These are phyloP conservation scores for Dalechampia spathulata DNA, from an alignment of 441 rosid genomes.

Conservation along the genomic window DNA sequence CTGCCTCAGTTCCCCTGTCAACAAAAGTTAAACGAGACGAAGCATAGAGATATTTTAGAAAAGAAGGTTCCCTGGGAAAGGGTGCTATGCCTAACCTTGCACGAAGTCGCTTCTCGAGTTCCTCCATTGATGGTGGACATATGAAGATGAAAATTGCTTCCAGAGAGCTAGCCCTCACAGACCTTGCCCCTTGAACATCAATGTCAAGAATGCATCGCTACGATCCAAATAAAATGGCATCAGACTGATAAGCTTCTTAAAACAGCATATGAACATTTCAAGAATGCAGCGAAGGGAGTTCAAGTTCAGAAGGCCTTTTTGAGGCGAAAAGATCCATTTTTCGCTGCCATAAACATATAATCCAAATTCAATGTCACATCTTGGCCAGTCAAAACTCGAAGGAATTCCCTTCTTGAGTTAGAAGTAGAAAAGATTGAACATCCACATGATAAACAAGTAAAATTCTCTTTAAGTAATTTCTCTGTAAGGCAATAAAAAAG, in stretches of 20 bases:
- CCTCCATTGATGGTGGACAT: slow-evolving; percentile 73
- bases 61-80: not conserved
- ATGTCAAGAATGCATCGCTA: slow-evolving; percentile 95
- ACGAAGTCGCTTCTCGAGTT: slow-evolving; percentile 80
- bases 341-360: no score
- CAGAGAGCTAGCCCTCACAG: slow-evolving; percentile 61
- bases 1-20: slow-evolving; percentile 82
- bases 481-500: no score
- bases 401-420: no score
- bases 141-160: slow-evolving; percentile 79
- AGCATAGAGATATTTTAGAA: slow-evolving; percentile 1
- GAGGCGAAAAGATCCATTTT: no score
- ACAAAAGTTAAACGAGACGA: slow-evolving; percentile 11
- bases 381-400: no score
- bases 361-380: no score
- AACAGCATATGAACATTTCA: no score
- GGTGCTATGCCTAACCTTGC: slow-evolving; percentile 45
- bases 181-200: slow-evolving; percentile 90
- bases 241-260: not conserved
- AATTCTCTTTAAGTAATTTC: no score
- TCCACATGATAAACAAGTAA: no score
- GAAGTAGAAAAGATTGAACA: no score
- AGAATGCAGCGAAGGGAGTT: no score
- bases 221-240: slow-evolving; percentile 5
- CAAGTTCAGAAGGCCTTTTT: no score